Conservation (phyloP, 371 early-diverging fungal species). For the Rhizomucor miehei region DNA sequence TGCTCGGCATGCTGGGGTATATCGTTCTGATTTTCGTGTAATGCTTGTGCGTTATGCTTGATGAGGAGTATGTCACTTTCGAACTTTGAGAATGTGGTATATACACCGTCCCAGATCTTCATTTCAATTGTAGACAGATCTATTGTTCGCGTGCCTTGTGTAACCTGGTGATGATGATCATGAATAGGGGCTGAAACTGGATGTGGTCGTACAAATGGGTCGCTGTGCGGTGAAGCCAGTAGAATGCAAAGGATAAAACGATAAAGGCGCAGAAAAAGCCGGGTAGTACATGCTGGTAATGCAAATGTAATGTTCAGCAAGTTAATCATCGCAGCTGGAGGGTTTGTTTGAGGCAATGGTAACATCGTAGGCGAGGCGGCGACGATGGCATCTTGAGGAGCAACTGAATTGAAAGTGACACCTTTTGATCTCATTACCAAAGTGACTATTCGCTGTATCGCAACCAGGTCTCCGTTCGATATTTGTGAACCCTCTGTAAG, state of each 20-base stretch:
- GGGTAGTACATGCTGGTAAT: constrained; percentile 33
- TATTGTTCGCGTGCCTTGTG: constrained; percentile 35
- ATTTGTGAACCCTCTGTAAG: constrained; percentile 45
- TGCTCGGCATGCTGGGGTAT: constrained; percentile 40
- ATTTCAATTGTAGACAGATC: constrained; percentile 41
- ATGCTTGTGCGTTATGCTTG: constrained; percentile 43
- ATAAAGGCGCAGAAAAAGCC: constrained; percentile 39
- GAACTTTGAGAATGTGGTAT: constrained; percentile 42
- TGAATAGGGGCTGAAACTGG: constrained; percentile 33
- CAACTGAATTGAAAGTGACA: constrained; percentile 24
- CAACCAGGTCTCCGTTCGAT: constrained; percentile 45
- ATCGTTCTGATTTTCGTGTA: constrained; percentile 34
- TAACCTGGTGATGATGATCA: constrained; percentile 27
- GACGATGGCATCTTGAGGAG: neutral
- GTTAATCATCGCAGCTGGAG: constrained; percentile 9
- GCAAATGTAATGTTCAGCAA: constrained; percentile 29
- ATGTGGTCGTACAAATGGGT: constrained; percentile 47
- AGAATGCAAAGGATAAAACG: constrained; percentile 45
- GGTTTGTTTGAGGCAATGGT: neutral
- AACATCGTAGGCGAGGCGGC: neutral
- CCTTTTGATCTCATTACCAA: constrained; percentile 33
- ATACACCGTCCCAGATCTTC: constrained; percentile 39
- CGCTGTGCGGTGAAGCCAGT: constrained; percentile 41
- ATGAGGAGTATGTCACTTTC: constrained; percentile 42
- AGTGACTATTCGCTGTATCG: constrained; percentile 36